Evolutionary conservation across 2,329 filamentous ascomycete species (phyloP).

Genomic region (Penicillium fuscoglaucum): DNA sequence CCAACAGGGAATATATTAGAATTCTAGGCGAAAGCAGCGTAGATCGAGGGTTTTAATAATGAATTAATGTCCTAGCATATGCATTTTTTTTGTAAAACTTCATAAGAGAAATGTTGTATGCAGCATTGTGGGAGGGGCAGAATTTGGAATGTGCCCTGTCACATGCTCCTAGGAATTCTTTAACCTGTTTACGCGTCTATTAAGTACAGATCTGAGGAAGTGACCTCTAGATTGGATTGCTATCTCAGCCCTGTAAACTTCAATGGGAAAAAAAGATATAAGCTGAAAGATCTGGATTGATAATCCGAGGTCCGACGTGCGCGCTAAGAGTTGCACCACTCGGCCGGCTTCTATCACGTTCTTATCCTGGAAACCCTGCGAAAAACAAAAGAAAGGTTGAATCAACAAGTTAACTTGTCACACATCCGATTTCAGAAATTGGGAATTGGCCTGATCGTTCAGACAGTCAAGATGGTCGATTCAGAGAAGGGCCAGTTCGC

Average conservation of each 20-base stretch:
- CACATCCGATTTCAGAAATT: background rate
- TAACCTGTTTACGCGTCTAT: background rate
- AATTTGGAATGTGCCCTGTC: background rate
- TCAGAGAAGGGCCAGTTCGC: background rate
- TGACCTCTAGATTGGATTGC: background rate
- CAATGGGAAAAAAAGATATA: background rate
- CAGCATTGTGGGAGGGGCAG: background rate
- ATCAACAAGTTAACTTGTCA: background rate
- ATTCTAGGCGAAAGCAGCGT: background rate
- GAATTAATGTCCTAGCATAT: background rate
- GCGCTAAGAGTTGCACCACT: background rate
- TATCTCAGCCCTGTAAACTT: background rate
- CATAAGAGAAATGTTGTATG: too few relatives aligned
- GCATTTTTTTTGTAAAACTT: background rate
- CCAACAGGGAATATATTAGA: background rate
- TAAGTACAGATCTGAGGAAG: background rate
- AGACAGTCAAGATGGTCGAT: background rate
- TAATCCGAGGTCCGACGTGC: conserved; percentile 2
- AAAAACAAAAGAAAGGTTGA: background rate
- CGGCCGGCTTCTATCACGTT: conserved; percentile 6
- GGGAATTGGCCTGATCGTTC: background rate
- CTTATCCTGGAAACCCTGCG: background rate
- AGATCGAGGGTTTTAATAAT: background rate
- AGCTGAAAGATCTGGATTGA: background rate
- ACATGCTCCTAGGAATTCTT: background rate